Evolutionary conservation across 345 rosid genomes (phyloP).

Genomic region (Eutrema yunnanense): DNA sequence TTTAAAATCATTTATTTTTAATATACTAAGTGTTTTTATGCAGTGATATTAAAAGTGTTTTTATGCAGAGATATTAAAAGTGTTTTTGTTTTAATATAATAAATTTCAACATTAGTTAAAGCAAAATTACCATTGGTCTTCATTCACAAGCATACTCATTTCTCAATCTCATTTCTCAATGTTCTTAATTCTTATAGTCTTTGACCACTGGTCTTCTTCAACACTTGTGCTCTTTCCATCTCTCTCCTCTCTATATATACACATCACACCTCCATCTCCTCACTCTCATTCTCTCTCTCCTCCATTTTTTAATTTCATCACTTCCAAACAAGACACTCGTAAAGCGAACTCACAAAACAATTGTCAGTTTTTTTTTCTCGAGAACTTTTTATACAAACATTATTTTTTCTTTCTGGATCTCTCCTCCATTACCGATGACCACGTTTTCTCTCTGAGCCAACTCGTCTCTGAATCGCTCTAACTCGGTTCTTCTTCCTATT

Average conservation of each 20-base stretch:
- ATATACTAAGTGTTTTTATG: too few relatives aligned
- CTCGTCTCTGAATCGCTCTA: slow-evolving; percentile 12
- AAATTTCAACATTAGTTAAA: not conserved
- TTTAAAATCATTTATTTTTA: too few relatives aligned
- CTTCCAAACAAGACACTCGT: slow-evolving; percentile 21
- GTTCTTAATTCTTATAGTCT: not conserved
- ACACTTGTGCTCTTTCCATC: not conserved
- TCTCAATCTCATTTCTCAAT: slow-evolving; percentile 10
- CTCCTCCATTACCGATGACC: slow-evolving; percentile 14
- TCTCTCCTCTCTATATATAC: slow-evolving; percentile 4
- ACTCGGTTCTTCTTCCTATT: not conserved
- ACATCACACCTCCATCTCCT: slow-evolving; percentile 1
- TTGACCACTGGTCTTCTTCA: slow-evolving; percentile 44
- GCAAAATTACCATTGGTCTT: not conserved
- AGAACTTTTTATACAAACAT: slow-evolving; percentile 17
- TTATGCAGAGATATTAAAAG: too few relatives aligned
- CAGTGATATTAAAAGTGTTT: too few relatives aligned
- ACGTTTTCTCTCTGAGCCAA: slow-evolving; percentile 11
- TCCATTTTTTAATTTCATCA: not conserved
- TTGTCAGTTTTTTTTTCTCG: slow-evolving; percentile 23
- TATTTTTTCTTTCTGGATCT: slow-evolving; percentile 15
- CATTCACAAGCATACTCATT: slow-evolving; percentile 8
- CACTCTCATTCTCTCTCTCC: slow-evolving; percentile 18
- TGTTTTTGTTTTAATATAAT: too few relatives aligned
- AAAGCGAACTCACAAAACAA: slow-evolving; percentile 31